These are phyloP conservation scores for Solanum hybrid DNA, from an alignment of 305 asterid genomes.

Conservation along the genomic window DNA sequence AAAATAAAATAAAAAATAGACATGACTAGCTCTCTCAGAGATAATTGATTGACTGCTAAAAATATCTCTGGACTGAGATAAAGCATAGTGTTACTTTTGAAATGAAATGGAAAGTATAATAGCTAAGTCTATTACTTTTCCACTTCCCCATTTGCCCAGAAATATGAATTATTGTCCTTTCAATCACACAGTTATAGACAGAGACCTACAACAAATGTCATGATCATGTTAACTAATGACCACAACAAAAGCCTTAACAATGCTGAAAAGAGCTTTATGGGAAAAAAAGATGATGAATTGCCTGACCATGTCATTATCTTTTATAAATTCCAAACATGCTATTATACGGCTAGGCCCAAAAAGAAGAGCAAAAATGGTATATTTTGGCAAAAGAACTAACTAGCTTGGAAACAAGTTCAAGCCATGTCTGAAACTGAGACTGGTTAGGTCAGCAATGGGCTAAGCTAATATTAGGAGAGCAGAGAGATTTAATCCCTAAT, in stretches of 20 bases:
- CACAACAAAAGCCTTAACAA: not conserved
- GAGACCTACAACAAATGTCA: not conserved
- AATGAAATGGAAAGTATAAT: not conserved
- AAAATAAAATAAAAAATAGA: not conserved
- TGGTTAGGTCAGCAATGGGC: not conserved
- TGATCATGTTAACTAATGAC: not conserved
- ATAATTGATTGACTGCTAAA: not conserved
- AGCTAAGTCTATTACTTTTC: not conserved
- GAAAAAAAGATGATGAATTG: not conserved
- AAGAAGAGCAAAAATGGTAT: not conserved
- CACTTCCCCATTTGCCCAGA: not conserved
- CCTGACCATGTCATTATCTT: not conserved
- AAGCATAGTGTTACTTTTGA: not conserved
- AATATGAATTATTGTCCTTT: not conserved
- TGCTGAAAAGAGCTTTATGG: not conserved
- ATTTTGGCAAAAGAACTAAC: not conserved
- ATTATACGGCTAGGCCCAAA: not conserved
- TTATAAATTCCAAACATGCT: not conserved
- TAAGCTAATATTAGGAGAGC: not conserved
- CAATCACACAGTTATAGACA: not conserved
- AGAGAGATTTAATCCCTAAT: not conserved
- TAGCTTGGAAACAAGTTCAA: not conserved
- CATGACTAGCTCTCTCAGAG: not conserved
- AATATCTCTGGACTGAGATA: not conserved
- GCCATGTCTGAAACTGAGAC: not conserved